Percentiles rank a stretch among this genome's conserved stretches.
Conservation (phyloP, 2,329 filamentous ascomycete species). For the Diaporthe nobilis region DNA sequence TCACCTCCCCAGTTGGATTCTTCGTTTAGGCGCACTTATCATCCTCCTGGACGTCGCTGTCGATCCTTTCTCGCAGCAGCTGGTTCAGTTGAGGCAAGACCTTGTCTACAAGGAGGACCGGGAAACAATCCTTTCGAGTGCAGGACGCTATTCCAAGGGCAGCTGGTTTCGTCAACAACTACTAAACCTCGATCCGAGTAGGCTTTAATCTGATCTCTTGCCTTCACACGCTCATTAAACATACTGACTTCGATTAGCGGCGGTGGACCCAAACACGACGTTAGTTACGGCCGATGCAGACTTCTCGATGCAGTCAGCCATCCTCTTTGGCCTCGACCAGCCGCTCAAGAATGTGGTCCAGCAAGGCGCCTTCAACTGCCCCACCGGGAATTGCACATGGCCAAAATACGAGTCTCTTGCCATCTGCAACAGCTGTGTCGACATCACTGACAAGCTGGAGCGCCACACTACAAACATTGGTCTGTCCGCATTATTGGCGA, state of each 20-base stretch:
- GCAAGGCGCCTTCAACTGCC: slow-evolving; percentile 24
- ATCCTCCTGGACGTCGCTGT: slow-evolving; percentile 18
- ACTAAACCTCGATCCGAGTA: neutral
- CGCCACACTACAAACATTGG: slow-evolving; percentile 5
- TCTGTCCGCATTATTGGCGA: neutral
- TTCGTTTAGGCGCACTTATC: slow-evolving; percentile 29
- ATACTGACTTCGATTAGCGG: neutral
- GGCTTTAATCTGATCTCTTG: neutral
- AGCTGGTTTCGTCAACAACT: neutral
- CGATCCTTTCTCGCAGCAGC: slow-evolving; percentile 36
- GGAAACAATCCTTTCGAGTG: neutral
- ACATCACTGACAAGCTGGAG: slow-evolving; percentile 8
- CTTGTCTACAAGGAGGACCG: slow-evolving; percentile 5
- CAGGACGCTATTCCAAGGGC: slow-evolving; percentile 23
- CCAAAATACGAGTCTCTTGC: slow-evolving; percentile 28
- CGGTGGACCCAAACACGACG: neutral
- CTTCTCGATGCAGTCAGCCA: slow-evolving; percentile 35
- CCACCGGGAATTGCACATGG: slow-evolving; percentile 34
- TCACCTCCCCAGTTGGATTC: neutral
- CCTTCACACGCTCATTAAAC: neutral
- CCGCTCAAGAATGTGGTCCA: slow-evolving; percentile 9
- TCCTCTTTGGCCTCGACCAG: slow-evolving; percentile 30
- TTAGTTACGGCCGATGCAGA: slow-evolving; percentile 7
- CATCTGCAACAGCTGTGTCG: slow-evolving; percentile 28
- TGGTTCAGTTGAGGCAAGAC: slow-evolving; percentile 23